Base-by-base conservation (phyloP, 805 yeast genomes). In the Metschnikowia sp. region DNA sequence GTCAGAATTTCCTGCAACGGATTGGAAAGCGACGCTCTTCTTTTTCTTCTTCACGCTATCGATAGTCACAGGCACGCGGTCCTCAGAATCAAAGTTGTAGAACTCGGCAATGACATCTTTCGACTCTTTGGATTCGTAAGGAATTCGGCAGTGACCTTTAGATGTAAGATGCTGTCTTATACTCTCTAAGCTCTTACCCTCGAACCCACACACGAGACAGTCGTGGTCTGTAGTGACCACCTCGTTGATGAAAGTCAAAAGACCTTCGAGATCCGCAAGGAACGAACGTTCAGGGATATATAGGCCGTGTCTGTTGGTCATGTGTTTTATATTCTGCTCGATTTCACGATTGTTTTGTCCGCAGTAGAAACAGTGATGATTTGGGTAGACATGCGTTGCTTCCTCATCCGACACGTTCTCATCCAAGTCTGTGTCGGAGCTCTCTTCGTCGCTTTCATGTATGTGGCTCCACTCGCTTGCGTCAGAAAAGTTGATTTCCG, bases 361-460 rank as follows among this genome's bases (percentile, higher is more conserved):
- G 65, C 88, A 82, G 54, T 70, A 82, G 39, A 82, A 74, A 56
- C 88, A 83, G 36, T 72, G 69, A 0, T 77, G 72, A 34, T 69
- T 60, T 12, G 84, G 79, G 15, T 79, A 72, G 10, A 76, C 76
- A 12, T 53, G 52, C 4, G 53, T 44, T 3, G 56, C 54, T 10
- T 63, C 65, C 7, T 58, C 65, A 3, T 55, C 62, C n/a, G 46
- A 49, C 12, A 50, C 66, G 8, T 63, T 76, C 34, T 66, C 68
- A 22, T 68, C 68, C 8, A 59, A 56, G 10, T 76, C 72, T 10
- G 47, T 45, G 10, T 41, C 52, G 10, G 54, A 55, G 13, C 43
- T 47, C 4, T 52, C 52, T 22, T 55, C 60, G 33, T 53, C 48
- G 32, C 52, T 53, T 8, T 58, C 59, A 10, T 45, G 44, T 10